A percentile compares a stretch with the other conserved stretches of the same genome.
These are phyloP conservation scores for Blastobotrys attinorum DNA, from an alignment of 805 yeast species.

Conservation along the genomic window DNA sequence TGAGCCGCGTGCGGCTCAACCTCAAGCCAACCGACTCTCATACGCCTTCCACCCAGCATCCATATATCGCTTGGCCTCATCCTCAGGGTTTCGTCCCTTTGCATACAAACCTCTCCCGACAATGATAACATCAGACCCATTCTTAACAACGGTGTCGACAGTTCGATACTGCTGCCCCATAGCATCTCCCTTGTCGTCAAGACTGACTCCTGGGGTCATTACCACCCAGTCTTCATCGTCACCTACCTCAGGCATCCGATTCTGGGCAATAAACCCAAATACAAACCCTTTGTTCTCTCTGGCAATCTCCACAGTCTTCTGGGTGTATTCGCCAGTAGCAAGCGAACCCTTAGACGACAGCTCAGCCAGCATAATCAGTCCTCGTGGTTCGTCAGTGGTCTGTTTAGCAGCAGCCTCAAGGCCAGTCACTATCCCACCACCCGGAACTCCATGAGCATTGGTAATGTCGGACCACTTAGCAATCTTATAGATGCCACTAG, in stretches of 20 bases:
- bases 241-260: conserved; percentile 66
- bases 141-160: conserved; percentile 70
- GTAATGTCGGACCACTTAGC: conserved; percentile 96
- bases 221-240: conserved; percentile 86
- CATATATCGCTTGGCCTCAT: conserved; percentile 82
- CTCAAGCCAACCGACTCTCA: conserved; percentile 14
- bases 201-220: conserved; percentile 98
- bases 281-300: conserved; percentile 81
- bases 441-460: conserved; percentile 96
- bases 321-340: conserved; percentile 87
- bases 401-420: conserved; percentile 67
- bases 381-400: conserved; percentile 61
- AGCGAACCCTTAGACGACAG: conserved; percentile 88
- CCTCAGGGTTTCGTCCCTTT: conserved; percentile 84
- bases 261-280: conserved; percentile 94
- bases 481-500: conserved; percentile 82
- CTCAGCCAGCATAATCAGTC: conserved; percentile 91
- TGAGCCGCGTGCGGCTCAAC: no score
- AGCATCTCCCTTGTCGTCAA: conserved; percentile 92
- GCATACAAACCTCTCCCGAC: conserved; percentile 98
- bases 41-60: conserved; percentile 96
- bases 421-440: conserved; percentile 87
- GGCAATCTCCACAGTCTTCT: conserved; percentile 83
- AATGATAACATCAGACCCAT: conserved; percentile 91
- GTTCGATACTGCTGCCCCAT: conserved; percentile 96